A percentile compares a stretch with the other conserved stretches of the same genome.
Evolutionary conservation across 768 basidiomycete species (phyloP).

Genomic region (Harrya chromipes): DNA sequence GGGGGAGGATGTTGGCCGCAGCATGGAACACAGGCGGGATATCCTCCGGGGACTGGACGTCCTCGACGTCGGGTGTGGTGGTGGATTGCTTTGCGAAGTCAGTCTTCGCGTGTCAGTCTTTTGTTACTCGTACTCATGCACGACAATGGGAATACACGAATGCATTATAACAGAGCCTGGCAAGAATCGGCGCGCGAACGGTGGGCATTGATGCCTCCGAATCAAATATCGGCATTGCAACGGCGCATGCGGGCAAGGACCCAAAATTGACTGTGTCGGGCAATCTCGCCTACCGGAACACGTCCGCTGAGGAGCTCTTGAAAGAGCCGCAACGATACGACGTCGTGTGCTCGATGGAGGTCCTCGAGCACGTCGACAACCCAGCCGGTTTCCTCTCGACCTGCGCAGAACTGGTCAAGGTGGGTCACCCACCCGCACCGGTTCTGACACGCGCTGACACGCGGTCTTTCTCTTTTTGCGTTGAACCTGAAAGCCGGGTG

Average conservation of each 20-base stretch:
- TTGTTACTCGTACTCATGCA: background rate
- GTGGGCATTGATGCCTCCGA: conserved; percentile 90
- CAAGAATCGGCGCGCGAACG: conserved; percentile 84
- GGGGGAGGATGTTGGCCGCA: conserved; percentile 30
- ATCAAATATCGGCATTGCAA: conserved; percentile 83
- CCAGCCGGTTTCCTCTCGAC: conserved; percentile 79
- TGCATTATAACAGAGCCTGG: conserved; percentile 58
- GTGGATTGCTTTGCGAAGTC: conserved; percentile 90
- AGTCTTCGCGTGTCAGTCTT: conserved; percentile 12
- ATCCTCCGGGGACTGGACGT: conserved; percentile 65
- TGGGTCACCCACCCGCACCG: conserved; percentile 31
- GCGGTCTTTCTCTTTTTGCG: too few relatives aligned
- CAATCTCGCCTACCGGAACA: conserved; percentile 63
- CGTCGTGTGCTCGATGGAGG: conserved; percentile 96
- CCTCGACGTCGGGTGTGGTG: conserved; percentile 94
- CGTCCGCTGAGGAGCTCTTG: conserved; percentile 72
- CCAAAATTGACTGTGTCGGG: conserved; percentile 47
- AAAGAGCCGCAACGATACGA: conserved; percentile 70
- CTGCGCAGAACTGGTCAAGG: conserved; percentile 85
- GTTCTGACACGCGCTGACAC: conserved; percentile 3
- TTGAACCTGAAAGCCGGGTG: conserved; percentile 67
- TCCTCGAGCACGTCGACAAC: conserved; percentile 95
- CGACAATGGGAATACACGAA: too few relatives aligned
- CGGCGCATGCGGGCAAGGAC: conserved; percentile 77
- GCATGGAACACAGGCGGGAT: conserved; percentile 29